These are phyloP conservation scores for Leishmania martiniquensis DNA, from an alignment of 208 protist genomes.

Conservation along the genomic window DNA sequence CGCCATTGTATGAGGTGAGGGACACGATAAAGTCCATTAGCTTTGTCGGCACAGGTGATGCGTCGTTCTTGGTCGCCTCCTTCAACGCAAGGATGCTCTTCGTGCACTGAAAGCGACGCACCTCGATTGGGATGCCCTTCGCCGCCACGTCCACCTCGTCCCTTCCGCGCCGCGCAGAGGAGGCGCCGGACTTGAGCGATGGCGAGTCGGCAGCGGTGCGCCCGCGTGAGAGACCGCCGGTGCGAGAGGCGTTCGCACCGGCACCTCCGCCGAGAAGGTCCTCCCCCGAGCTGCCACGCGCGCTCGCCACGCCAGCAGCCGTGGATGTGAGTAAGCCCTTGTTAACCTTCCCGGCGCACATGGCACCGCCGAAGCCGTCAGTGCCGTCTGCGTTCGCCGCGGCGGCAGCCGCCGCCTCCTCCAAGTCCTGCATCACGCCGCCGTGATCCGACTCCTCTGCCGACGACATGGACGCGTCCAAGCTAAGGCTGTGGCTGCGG, in stretches of 20 bases:
- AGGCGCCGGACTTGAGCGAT: background rate
- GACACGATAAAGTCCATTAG: slow-evolving; percentile 34
- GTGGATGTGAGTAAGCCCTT: background rate
- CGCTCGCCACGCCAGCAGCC: background rate
- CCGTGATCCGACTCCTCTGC: background rate
- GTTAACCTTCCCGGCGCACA: background rate
- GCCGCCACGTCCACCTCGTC: slow-evolving; percentile 17
- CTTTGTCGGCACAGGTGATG: slow-evolving; percentile 20
- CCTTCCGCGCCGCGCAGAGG: slow-evolving; percentile 2
- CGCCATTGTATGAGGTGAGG: slow-evolving; percentile 10
- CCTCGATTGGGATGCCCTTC: slow-evolving; percentile 18
- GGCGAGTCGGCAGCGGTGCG: slow-evolving; percentile 2
- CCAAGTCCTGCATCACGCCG: slow-evolving; percentile 3
- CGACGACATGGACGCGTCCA: background rate
- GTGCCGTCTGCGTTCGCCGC: background rate
- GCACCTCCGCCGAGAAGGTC: background rate
- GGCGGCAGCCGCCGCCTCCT: background rate
- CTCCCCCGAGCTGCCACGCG: background rate
- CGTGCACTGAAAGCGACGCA: slow-evolving; percentile 42
- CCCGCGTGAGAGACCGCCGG: background rate
- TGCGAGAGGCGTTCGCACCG: background rate
- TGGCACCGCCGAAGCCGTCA: no score
- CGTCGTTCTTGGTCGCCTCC: slow-evolving; percentile 50
- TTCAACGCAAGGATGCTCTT: slow-evolving; percentile 38
- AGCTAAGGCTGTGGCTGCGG: background rate